Conservation (phyloP, 2,329 filamentous ascomycete species). For the Fusarium torulosum region DNA sequence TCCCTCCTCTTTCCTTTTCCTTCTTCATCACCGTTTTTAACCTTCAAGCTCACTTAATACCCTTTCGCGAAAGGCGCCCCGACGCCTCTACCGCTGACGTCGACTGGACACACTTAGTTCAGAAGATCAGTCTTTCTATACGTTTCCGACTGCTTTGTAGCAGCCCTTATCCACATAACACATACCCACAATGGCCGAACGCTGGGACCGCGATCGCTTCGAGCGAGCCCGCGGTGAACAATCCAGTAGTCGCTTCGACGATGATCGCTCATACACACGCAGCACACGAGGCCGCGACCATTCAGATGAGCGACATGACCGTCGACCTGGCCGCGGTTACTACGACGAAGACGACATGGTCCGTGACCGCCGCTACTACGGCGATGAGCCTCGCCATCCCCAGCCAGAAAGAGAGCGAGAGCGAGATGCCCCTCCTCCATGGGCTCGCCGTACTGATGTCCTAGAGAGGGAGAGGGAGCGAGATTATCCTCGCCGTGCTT, state of each 20-base stretch:
- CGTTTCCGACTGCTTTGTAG: constrained; percentile 20
- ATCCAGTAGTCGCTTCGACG: constrained; percentile 66
- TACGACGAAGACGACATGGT: constrained; percentile 63
- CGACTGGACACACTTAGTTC: constrained; percentile 7
- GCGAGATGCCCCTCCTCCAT: constrained; percentile 53
- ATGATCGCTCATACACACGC: constrained; percentile 62
- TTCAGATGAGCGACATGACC: constrained; percentile 62
- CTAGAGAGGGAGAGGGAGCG: constrained; percentile 70
- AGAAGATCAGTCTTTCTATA: constrained; percentile 25
- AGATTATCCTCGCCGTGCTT: constrained; percentile 59
- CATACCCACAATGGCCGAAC: constrained; percentile 50
- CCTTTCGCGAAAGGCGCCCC: constrained; percentile 17
- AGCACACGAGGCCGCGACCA: constrained; percentile 59
- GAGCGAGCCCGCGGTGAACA: constrained; percentile 56
- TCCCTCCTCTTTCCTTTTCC: constrained; percentile 22
- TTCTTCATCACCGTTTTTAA: constrained; percentile 8
- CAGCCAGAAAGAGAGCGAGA: constrained; percentile 49
- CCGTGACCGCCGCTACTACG: constrained; percentile 66
- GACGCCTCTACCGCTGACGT: constrained; percentile 18
- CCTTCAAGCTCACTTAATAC: constrained; percentile 13
- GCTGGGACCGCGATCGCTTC: constrained; percentile 69
- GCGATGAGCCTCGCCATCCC: constrained; percentile 63
- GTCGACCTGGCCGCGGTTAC: constrained; percentile 55
- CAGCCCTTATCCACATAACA: constrained; percentile 20
- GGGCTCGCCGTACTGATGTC: constrained; percentile 66